Evolutionary conservation across 2,329 filamentous ascomycete species (phyloP), one percentile per base, ranked within the genome.

Genomic region (Diplodia mutila): DNA sequence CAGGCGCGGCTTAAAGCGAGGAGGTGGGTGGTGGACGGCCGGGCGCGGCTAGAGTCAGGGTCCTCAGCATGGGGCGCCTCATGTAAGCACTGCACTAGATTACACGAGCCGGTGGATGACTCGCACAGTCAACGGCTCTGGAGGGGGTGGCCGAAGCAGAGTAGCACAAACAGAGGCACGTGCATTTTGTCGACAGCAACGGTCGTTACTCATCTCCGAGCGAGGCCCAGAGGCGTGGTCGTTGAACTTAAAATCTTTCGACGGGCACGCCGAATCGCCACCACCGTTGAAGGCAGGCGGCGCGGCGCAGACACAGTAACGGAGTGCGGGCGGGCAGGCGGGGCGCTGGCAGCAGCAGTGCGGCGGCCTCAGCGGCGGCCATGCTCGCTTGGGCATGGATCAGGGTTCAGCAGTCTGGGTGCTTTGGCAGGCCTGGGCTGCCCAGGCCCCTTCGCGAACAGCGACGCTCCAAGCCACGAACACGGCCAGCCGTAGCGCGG

Each of bases 381-480:
- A 61, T 61, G 57, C 57, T 61, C 57, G 57, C 37, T 61, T 49
- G 57, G 57, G 57, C 57, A 61, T 61, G 57, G 57, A 48, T 61
- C 57, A 61, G 57, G 57, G 57, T 49, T 61, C 25, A 59, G 34
- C 25, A 39, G 55, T 39, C 37, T 37, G n/a, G 21, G 21, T 61
- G 39, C 23, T 32, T 11, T 37, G 21, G 57, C 57, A 48, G 57
- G 57, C 57, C 57, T n/a, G n/a, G n/a, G n/a, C n/a, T 61, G 57
- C 29, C 29, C 9, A 8, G 57, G 29, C 57, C 57, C 9, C 11
- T 32, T n/a, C 46, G 57, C 57, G 57, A 61, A 61, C 57, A 61
- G 57, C 29, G 39, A 16, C 9, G 39, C 25, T 32, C 57, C 42
- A 61, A 61, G 57, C 57, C 57, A 61, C 57, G 42, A 48, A 32